Base-by-base conservation (phyloP, 352 stramenopile species). In the Phytophthora crassamura region DNA sequence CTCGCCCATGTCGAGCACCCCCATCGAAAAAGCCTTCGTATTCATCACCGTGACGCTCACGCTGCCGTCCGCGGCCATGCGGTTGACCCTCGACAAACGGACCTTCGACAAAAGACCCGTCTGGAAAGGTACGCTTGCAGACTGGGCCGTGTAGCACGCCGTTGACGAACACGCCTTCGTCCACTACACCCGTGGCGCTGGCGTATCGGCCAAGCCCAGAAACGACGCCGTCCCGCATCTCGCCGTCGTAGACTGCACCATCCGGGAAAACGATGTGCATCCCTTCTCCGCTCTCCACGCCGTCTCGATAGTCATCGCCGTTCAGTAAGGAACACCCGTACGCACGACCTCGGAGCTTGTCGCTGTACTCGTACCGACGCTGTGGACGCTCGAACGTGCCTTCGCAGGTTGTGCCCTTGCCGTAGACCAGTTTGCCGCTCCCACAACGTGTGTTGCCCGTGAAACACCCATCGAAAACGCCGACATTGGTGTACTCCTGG, bases 381-480 rank as follows among this genome's bases (percentile, higher is more conserved):
- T 64, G 69, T 14, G 72, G 77, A 5, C 72, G 73, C 43, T 77
- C 75, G 49, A 90, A 90, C 6, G 72, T 80, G 6, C 83, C 83
- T 9, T 46, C 42, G 32, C 61, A 75, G 0, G 64, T 88, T 18
- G 73, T 82, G 53, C 83, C 83, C 48, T 86, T 84, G 40, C 83
- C 83, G 20, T 84, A 85, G 7, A 90, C 79, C 5, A 91, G 51
- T 51, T 82, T 84, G 0, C 78, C 83, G 14, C 28, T 69, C 4
- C 83, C 80, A n/a, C 59, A 57, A 8, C 74, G 69, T 6, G 67
- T 69, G 43, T 88, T 82, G 0, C 66, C 60, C 30, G 56, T 68
- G 43, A 87, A 91, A n/a, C 81, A 63, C 34, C 83, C 83, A n/a
- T 84, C 64, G 33, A 88, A 91, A 20, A 90, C 71, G 7, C 80